Evolutionary conservation across 2,329 filamentous ascomycete genomes (phyloP), one percentile per base, ranked within the genome.

Genomic region (Stagonosporopsis chrysanthemi): DNA sequence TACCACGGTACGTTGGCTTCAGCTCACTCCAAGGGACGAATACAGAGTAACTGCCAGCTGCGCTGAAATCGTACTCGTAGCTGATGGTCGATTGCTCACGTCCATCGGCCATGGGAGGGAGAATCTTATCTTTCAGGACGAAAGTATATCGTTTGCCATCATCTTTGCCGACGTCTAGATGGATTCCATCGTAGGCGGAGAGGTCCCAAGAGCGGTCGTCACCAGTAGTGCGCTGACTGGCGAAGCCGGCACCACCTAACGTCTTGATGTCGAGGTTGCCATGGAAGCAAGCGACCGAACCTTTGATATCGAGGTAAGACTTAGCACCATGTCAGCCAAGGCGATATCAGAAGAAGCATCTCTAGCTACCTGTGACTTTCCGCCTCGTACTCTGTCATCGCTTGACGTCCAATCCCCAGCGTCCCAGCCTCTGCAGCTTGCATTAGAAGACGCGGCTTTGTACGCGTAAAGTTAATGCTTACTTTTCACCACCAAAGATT

Each of bases 191-290:
- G 65, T 87, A 89, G 11, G 65, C 69, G 1, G 83, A 83, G 7
- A 95, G 76, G 66, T 95, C 84, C 83, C 89, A 90, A 23, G 77
- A 77, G 14, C 81, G 76, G 36, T 83, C 77, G 7, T 86, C 84
- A 36, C 75, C 76, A 3, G 81, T 82, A 4, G 88, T 92, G 43
- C 88, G 84, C 72, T 94, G 91, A 4, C 88, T 91, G 9, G 91
- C 91, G 71, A 96, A 95, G 5, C 91, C 91, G 0, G 91, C 91
- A 28, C 90, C 90, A 24, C 90, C 90, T 0, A 95, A 85, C 0
- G 90, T 86, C 50, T 82, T 83, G 61, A 88, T 91, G 76, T 95
- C 90, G 19, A 95, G 82, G 23, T 81, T 80, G 2, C 91, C 91
- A 62, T 85, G 78, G 77, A 93, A 92, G 8, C 73, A 75, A 4